A percentile compares a stretch with the other conserved stretches of the same genome.
Evolutionary conservation across 805 yeast genomes (phyloP).

Genomic region (Yarrowia deformans): DNA sequence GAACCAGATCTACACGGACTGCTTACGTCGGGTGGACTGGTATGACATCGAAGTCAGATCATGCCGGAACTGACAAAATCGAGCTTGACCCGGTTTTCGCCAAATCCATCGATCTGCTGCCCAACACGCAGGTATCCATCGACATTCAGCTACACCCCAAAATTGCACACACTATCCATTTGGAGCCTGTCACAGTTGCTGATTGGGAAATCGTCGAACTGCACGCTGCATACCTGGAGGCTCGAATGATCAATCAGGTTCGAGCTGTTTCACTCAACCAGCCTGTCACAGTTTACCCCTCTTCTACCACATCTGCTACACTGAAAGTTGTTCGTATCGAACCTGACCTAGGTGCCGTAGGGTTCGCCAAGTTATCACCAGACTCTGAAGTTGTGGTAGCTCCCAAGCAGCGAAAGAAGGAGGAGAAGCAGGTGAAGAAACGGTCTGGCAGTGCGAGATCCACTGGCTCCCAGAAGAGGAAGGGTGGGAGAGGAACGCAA

Average conservation of each 20-base stretch:
- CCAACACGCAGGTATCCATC: constrained; percentile 55
- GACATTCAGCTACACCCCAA: constrained; percentile 59
- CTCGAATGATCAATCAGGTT: constrained; percentile 76
- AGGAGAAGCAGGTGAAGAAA: constrained; percentile 27
- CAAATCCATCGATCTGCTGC: constrained; percentile 56
- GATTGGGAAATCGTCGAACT: constrained; percentile 94
- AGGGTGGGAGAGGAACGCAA: constrained; percentile 23
- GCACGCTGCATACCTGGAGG: constrained; percentile 79
- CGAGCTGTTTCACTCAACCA: constrained; percentile 72
- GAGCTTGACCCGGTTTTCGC: constrained; percentile 78
- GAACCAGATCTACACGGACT: constrained; percentile 41
- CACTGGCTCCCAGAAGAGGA: constrained; percentile 19
- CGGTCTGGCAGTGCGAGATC: constrained; percentile 33
- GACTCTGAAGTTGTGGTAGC: constrained; percentile 78
- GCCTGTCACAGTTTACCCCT: constrained; percentile 71
- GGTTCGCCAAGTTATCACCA: constrained; percentile 63
- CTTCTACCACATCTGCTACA: constrained; percentile 65
- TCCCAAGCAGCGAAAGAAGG: constrained; percentile 58
- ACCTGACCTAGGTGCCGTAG: constrained; percentile 47
- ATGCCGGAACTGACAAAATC: constrained; percentile 47
- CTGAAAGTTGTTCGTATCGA: constrained; percentile 60
- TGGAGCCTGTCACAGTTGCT: constrained; percentile 76
- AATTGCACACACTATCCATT: constrained; percentile 66
- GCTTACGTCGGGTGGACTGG: constrained; percentile 75
- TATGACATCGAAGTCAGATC: constrained; percentile 49